A percentile compares a stretch with the other conserved stretches of the same genome.
Evolutionary conservation across 441 rosid genomes (phyloP).

Genomic region (Corymbia calophylla): DNA sequence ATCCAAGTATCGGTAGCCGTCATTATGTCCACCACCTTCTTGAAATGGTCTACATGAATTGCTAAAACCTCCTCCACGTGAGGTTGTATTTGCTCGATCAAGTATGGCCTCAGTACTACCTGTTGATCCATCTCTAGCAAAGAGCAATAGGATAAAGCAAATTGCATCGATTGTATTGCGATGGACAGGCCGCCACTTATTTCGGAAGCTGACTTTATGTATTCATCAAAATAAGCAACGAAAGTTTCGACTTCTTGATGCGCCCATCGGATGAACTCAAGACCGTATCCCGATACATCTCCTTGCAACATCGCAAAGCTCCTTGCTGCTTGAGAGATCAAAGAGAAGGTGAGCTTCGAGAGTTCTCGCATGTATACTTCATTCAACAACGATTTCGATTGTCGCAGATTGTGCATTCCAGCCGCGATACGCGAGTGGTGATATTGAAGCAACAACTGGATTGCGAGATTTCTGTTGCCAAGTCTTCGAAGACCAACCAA

Average conservation of each 20-base stretch:
- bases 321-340: conserved; percentile 59
- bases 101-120: conserved; percentile 25
- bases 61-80: conserved; percentile 41
- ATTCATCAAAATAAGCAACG: conserved; percentile 21
- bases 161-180: conserved; percentile 38
- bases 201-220: conserved; percentile 38
- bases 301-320: conserved; percentile 44
- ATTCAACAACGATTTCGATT: conserved; percentile 18
- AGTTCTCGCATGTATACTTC: conserved; percentile 39
- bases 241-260: conserved; percentile 38
- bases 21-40: conserved; percentile 46
- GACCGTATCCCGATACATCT: conserved; percentile 30
- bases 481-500: conserved; percentile 38
- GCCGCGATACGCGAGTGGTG: conserved; percentile 37
- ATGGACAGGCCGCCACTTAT: conserved; percentile 30
- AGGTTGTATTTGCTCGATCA: conserved; percentile 36
- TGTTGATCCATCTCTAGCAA: conserved; percentile 32
- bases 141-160: conserved; percentile 45
- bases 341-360: conserved; percentile 43
- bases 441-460: conserved; percentile 41
- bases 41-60: conserved; percentile 38
- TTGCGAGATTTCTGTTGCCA: conserved; percentile 37
- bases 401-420: conserved; percentile 27
- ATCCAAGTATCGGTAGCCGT: conserved; percentile 49
- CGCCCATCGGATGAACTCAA: conserved; percentile 46